These are phyloP conservation scores for Serendipita sp. DNA, from an alignment of 768 basidiomycete genomes.

Conservation along the genomic window DNA sequence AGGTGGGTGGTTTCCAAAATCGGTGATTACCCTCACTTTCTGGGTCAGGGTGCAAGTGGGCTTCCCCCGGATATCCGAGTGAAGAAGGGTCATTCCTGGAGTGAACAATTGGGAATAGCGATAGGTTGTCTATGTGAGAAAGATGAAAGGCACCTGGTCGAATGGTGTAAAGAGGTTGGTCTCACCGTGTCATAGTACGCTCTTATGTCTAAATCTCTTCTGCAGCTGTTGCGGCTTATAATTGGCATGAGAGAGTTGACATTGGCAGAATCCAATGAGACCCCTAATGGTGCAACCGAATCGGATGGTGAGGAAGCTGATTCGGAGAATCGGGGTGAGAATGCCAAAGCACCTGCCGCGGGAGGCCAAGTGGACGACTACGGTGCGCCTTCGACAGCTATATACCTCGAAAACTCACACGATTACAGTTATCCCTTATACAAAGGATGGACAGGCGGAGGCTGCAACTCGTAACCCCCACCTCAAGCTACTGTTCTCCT, in stretches of 20 bases:
- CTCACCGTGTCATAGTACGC: background rate
- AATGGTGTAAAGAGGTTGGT: constrained; percentile 71
- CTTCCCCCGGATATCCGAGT: constrained; percentile 57
- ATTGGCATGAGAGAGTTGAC: constrained; percentile 43
- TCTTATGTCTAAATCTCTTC: background rate
- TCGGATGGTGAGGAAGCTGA: constrained; percentile 22
- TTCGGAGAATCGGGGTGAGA: constrained; percentile 11
- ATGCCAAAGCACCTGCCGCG: constrained; percentile 28
- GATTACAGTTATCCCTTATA: constrained; percentile 62
- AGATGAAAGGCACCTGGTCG: constrained; percentile 45
- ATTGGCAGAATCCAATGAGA: constrained; percentile 40
- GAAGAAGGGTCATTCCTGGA: constrained; percentile 79
- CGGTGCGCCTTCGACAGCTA: constrained; percentile 33
- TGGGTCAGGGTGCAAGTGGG: background rate
- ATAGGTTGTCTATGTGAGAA: constrained; percentile 57
- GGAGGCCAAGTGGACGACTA: constrained; percentile 56
- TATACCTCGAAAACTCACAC: background rate
- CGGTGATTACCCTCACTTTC: constrained; percentile 15
- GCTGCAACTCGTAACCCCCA: constrained; percentile 65
- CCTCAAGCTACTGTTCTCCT: constrained; percentile 71
- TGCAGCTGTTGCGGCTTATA: constrained; percentile 45
- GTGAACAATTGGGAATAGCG: constrained; percentile 77
- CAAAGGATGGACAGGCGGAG: constrained; percentile 55
- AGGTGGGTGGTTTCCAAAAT: constrained; percentile 21
- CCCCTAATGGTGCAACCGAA: constrained; percentile 21